These are phyloP conservation scores for Knoxdaviesia capensis DNA, from an alignment of 2,329 filamentous ascomycete species.

Conservation along the genomic window DNA sequence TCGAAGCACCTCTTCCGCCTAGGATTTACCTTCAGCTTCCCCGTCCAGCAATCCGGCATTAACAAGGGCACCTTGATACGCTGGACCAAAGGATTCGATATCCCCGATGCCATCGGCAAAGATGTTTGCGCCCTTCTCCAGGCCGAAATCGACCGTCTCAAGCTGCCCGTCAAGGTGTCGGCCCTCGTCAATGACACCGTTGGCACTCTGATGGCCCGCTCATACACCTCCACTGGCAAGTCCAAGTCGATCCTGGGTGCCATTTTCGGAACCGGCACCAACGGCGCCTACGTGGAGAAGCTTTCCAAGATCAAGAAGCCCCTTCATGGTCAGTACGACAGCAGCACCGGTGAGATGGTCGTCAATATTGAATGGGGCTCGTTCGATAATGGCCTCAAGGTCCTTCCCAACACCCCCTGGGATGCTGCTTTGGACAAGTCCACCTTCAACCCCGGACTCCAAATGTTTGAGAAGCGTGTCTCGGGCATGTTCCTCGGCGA, in stretches of 20 bases:
- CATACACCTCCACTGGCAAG: constrained; percentile 81
- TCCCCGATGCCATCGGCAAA: constrained; percentile 80
- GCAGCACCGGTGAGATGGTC: constrained; percentile 79
- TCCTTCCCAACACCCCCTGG: constrained; percentile 70
- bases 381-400: constrained; percentile 83
- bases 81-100: constrained; percentile 98
- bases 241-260: constrained; percentile 76
- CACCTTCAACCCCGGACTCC: constrained; percentile 78
- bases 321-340: constrained; percentile 50
- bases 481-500: constrained; percentile 98
- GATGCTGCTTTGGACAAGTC: constrained; percentile 60
- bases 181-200: constrained; percentile 96
- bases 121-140: constrained; percentile 88
- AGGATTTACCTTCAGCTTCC: constrained; percentile 98
- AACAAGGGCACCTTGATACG: constrained; percentile 88
- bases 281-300: constrained; percentile 94
- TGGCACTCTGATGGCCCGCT: constrained; percentile 91
- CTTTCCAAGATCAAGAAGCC: constrained; percentile 66
- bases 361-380: constrained; percentile 98
- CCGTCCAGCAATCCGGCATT: constrained; percentile 81
- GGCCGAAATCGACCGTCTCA: constrained; percentile 66
- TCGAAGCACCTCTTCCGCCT: constrained; percentile 56
- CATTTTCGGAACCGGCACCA: constrained; percentile 95
- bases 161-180: constrained; percentile 81
- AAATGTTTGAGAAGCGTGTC: constrained; percentile 98